Evolutionary conservation across 805 yeast species (phyloP).

Genomic region (Candida ulmi): DNA sequence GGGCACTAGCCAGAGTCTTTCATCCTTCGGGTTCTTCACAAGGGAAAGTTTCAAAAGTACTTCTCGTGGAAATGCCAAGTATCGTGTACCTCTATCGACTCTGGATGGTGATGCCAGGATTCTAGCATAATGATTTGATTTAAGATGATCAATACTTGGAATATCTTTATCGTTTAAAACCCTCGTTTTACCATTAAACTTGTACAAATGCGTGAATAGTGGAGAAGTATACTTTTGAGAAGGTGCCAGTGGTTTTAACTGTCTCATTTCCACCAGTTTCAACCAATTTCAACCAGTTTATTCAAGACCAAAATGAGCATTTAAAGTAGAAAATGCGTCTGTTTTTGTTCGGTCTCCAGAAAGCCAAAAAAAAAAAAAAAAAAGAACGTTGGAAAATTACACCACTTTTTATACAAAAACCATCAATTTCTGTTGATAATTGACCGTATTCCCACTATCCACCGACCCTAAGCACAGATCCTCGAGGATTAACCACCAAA

Average conservation of each 20-base stretch:
- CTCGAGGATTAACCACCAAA: too few species aligned
- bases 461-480: too few species aligned
- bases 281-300: too few species aligned
- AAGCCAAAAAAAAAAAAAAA: too few species aligned
- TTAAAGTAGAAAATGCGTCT: too few species aligned
- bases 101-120: conserved; percentile 39
- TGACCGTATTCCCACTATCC: too few species aligned
- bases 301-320: too few species aligned
- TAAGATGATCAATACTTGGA: conserved; percentile 11
- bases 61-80: conserved; percentile 11
- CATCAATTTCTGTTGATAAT: background rate
- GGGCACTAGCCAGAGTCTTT: conserved; percentile 9
- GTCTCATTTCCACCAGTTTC: too few species aligned
- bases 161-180: background rate
- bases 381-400: background rate
- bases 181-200: conserved; percentile 8
- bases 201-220: conserved; percentile 3
- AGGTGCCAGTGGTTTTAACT: conserved; percentile 9
- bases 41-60: conserved; percentile 6
- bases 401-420: background rate
- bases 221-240: conserved; percentile 5
- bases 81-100: conserved; percentile 31
- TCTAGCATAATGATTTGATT: conserved; percentile 32
- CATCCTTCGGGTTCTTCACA: conserved; percentile 2
- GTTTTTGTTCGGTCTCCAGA: background rate